Conservation (phyloP, 257 asterid species). For the Capsicum baccatum region DNA sequence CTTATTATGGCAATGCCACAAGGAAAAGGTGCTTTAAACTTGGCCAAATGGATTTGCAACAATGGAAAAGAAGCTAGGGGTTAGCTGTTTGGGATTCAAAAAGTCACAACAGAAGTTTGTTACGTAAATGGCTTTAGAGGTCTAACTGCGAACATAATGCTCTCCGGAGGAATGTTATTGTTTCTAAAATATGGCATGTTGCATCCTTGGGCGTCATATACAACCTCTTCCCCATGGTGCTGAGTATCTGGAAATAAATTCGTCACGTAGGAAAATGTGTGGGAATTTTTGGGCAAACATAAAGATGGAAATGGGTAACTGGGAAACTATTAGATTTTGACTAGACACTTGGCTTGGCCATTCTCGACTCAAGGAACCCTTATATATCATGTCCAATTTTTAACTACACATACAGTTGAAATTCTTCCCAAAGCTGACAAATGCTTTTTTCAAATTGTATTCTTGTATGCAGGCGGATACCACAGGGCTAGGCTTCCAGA, state of each 20-base stretch:
- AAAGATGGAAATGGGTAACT: neutral
- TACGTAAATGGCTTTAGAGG: neutral
- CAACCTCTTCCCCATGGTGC: neutral
- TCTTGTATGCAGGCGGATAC: neutral
- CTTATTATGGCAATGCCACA: neutral
- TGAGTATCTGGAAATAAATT: neutral
- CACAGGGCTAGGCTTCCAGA: neutral
- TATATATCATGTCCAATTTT: neutral
- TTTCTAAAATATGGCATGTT: neutral
- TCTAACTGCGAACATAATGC: neutral
- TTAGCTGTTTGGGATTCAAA: neutral
- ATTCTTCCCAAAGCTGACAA: conserved; percentile 7
- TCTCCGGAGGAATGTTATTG: neutral
- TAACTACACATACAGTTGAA: conserved; percentile 4
- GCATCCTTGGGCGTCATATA: neutral
- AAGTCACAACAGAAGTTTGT: neutral
- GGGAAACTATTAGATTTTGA: neutral
- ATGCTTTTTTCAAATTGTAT: neutral
- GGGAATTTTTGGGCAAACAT: neutral
- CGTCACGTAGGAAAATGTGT: neutral
- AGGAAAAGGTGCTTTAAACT: neutral
- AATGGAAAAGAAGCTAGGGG: neutral
- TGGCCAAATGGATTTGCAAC: conserved; percentile 1
- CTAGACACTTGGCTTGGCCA: neutral
- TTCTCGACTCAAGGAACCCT: neutral